Evolutionary conservation across 306 rosid species (phyloP), one percentile per base, ranked within the genome.

Genomic region (Quercus ilex): DNA sequence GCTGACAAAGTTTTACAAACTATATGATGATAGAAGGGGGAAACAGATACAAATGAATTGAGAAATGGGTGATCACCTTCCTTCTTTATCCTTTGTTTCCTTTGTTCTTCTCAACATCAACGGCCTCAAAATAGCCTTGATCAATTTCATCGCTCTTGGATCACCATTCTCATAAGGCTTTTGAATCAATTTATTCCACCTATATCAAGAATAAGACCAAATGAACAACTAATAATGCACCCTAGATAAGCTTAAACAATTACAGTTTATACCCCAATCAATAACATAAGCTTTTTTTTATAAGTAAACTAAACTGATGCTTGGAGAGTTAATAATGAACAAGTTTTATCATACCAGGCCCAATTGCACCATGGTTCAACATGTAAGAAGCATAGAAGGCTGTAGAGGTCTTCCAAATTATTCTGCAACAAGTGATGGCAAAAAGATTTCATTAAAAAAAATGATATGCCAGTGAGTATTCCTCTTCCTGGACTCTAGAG

Each of bases 351-450:
- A 55, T 89, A 94, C 98, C 97, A 94, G 51, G 88, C 85, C 91
- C 86, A 90, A 75, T 83, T 92, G 92, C 97, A 89, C 98, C 97
- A 94, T 67, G 97, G 98, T 80, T 94, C 96, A 79, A 90, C 93
- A 43, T 86, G 92, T 92, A 94, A 83, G 90, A 94, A 94, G 85
- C 89, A 77, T 53, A 92, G 55, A 76, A 94, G 93, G 83, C 98
- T 89, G 86, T 68, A 92, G 77, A 94, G 87, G 78, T 94, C 98
- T 86, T 94, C 98, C 83, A 94, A 83, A 78, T 86, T 89, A 81
- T 94, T 94, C 97, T 94, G 97, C 82, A 84, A 77, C 74, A 85
- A 76, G 80, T 25, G 43, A 69, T 59, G 41, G 35, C 28, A 67
- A 74, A 23, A 55, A 62, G 38, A 73, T 63, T 69, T 77, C 35